Evolutionary conservation across 192 early-diverging fungal genomes (phyloP), one percentile per base, ranked within the genome.

Genomic region (Pecoramyces ruminantium): DNA sequence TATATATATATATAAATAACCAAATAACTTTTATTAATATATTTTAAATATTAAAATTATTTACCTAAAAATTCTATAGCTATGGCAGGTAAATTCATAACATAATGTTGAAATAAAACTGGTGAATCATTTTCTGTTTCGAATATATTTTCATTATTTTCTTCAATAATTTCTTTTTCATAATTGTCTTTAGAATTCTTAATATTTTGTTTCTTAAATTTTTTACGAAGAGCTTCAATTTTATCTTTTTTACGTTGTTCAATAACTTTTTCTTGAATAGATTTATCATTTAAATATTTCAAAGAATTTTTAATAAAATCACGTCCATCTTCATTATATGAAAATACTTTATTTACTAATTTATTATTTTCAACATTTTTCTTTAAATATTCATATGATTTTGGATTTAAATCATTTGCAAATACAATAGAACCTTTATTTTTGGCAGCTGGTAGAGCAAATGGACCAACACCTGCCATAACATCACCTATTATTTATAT

Each of bases 81-180:
- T 13, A 94, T 96, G 6, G 93, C 98, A 0, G 98, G 98, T 29
- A 99, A 88, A 84, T 99, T 99, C 97, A 99, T 98, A 0, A 99
- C 93, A 83, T 96, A 98, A 83, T 99, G 98, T 78, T 96, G 88
- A 82, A 98, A 97, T 85, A 84, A 88, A 89, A 4, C 78, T 79
- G 30, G 78, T 34, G 58, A 77, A 18, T 38, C 78, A 29, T 28
- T 80, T 38, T 78, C 79, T 79, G 67, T 27, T 77, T 42, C 27
- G 28, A 80, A 77, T 83, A 87, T 67, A 80, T 85, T 39, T 58
- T 40, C 30, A 78, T 79, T 25, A 25, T 82, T 39, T n/a, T 80
- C 77, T 1, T 79, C 29, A 12, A 30, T 28, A 29, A 81, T 28
- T 83, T 84, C 79, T 87, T 79, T 13, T 58, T 80, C 38, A 51